A percentile compares a stretch with the other conserved stretches of the same genome.
Conservation (phyloP, 2,329 filamentous ascomycete genomes). For the Sclerotinia glacialis region DNA sequence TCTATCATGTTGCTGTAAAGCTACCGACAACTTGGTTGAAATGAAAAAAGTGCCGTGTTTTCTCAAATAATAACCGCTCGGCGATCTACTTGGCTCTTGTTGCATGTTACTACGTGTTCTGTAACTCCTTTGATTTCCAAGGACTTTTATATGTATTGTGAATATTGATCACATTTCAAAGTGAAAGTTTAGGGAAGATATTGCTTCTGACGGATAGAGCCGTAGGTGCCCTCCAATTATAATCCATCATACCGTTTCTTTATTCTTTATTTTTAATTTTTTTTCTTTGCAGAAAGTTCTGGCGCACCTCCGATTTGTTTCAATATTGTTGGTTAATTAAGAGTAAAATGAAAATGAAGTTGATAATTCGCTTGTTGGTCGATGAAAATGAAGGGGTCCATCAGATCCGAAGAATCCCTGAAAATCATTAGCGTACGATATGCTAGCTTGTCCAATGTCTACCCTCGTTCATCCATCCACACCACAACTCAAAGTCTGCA, state of each 20-base stretch:
- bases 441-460: slow-evolving; percentile 4
- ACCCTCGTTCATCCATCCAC: background rate
- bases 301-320: background rate
- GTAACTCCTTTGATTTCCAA: background rate
- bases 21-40: slow-evolving; percentile 18
- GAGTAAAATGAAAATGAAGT: background rate
- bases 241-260: background rate
- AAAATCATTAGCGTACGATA: background rate
- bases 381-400: slow-evolving; percentile 5
- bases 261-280: no score
- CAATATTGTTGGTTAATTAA: background rate
- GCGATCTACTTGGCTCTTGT: background rate
- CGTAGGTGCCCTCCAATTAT: background rate
- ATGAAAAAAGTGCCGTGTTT: slow-evolving; percentile 1
- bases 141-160: background rate
- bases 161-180: background rate
- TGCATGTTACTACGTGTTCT: slow-evolving; percentile 19
- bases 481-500: background rate
- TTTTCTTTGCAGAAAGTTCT: background rate
- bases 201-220: background rate
- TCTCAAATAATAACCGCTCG: background rate
- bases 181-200: background rate
- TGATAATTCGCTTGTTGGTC: slow-evolving; percentile 3
- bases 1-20: slow-evolving; percentile 9
- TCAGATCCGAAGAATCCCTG: slow-evolving; percentile 8